These are phyloP conservation scores for Alternaria incomplexa DNA, from an alignment of 2,329 filamentous ascomycete genomes.

Conservation along the genomic window DNA sequence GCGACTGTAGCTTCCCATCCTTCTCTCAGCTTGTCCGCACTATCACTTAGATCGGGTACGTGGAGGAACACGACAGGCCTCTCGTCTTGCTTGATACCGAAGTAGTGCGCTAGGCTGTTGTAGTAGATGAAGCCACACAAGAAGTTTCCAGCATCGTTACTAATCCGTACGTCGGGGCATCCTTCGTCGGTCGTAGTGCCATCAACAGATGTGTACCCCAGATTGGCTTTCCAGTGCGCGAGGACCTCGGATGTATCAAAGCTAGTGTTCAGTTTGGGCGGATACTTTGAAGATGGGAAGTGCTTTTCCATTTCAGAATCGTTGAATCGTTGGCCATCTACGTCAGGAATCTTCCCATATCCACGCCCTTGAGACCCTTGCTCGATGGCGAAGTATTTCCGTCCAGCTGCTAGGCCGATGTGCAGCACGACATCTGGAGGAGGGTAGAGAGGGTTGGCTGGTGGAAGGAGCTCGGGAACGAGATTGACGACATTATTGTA, in stretches of 20 bases:
- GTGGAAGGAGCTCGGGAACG: slow-evolving; percentile 37
- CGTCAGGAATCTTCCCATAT: slow-evolving; percentile 42
- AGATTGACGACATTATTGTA: slow-evolving; percentile 37
- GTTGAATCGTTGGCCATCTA: slow-evolving; percentile 37
- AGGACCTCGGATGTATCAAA: slow-evolving; percentile 44
- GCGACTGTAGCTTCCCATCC: slow-evolving; percentile 40
- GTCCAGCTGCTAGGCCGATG: slow-evolving; percentile 47
- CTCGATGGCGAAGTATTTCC: slow-evolving; percentile 46
- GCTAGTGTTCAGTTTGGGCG: slow-evolving; percentile 32
- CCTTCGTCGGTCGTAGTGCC: background rate
- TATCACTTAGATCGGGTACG: slow-evolving; percentile 41
- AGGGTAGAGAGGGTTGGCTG: slow-evolving; percentile 22
- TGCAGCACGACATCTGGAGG: slow-evolving; percentile 44
- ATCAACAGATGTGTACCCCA: slow-evolving; percentile 12
- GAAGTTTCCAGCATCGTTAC: slow-evolving; percentile 44
- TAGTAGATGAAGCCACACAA: slow-evolving; percentile 48
- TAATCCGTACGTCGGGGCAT: slow-evolving; percentile 34
- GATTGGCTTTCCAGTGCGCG: slow-evolving; percentile 31
- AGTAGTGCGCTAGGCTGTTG: slow-evolving; percentile 42
- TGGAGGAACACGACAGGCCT: slow-evolving; percentile 45
- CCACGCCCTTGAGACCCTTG: slow-evolving; percentile 35
- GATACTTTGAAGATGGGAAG: slow-evolving; percentile 28
- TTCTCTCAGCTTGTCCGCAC: slow-evolving; percentile 29
- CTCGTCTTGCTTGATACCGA: slow-evolving; percentile 21
- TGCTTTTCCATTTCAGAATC: slow-evolving; percentile 22